Evolutionary conservation across 169 alveolate species (phyloP).

Genomic region (Amoebophrya sp.): DNA sequence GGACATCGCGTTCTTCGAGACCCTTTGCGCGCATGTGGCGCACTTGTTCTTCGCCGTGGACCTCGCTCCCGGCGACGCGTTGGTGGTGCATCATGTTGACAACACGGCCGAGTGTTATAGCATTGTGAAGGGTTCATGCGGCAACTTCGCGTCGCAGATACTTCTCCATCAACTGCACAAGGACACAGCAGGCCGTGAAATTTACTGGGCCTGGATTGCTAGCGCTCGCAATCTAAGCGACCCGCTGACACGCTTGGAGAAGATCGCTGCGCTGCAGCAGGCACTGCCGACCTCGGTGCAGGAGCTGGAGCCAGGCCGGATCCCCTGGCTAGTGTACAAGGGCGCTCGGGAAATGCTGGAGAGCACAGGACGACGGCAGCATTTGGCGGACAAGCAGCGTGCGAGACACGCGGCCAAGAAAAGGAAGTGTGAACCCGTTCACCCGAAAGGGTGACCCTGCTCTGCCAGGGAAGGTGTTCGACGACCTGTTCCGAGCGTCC

Average conservation of each 20-base stretch:
- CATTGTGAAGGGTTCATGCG: neutral
- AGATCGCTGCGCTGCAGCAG: neutral
- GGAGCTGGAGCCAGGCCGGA: too few relatives aligned
- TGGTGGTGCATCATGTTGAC: conserved; percentile 4
- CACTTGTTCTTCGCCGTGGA: neutral
- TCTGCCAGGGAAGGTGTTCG: too few relatives aligned
- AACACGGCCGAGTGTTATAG: neutral
- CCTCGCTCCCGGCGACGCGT: neutral
- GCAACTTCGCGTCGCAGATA: neutral
- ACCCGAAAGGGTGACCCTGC: too few relatives aligned
- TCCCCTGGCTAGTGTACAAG: too few relatives aligned
- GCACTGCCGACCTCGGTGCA: neutral
- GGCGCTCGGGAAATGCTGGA: too few relatives aligned
- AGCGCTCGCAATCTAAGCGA: neutral
- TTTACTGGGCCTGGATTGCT: neutral
- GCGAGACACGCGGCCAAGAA: too few relatives aligned
- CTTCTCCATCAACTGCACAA: neutral
- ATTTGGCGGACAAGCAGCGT: too few relatives aligned
- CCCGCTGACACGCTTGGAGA: neutral
- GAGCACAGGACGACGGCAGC: too few relatives aligned
- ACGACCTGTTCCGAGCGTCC: too few relatives aligned
- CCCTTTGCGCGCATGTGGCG: neutral
- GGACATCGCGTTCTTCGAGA: neutral
- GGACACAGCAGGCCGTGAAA: neutral
- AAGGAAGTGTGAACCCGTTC: too few relatives aligned